Evolutionary conservation across 768 basidiomycete species (phyloP), one percentile per base, ranked within the genome.

Genomic region (Sporobolomyces phaffii): DNA sequence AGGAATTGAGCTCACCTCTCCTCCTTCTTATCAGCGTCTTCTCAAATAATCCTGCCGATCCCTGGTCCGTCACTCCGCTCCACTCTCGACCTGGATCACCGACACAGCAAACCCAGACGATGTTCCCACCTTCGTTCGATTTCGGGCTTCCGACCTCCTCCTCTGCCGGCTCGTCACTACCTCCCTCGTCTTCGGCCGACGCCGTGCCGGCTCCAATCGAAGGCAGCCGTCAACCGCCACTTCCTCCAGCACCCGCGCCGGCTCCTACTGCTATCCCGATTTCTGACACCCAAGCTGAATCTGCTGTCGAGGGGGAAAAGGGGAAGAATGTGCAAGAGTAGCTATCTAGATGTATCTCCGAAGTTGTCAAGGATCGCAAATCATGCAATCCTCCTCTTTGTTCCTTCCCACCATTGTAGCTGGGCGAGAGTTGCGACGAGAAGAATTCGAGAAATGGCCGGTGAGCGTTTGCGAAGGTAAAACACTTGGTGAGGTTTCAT

Each of bases 1-100:
- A 13, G 18, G 18, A 28, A 18, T 34, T 31, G 22, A 6, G 44
- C 33, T 2, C 3, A 17, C 41, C 44, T 33, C 33, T 36, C n/a
- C 6, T 22, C 22, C 13, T 15, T 22, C 9, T 34, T 28, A 10
- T 2, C 65, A 62, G 56, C 26, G 56, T 62, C 28, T 63, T 62
- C 49, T 47, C 60, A 20, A 43, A 31, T 22, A 58, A 50, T 34
- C 47, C 50, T 4, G 50, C 52, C 51, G 69, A 70, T 31, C 69
- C 69, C 5, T 70, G 62, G 64, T 49, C 57, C 24, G 51, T 63
- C 29, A 70, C 69, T 9, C 69, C 69, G 2, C 44, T 70, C 17
- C 69, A 65, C 29, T 70, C 69, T 31, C 56, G 69, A 4, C 69
- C 69, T n/a, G 56, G 56, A 6, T 58, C 56, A 11, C 56, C 56